Evolutionary conservation across 2,329 filamentous ascomycete species (phyloP).

Genomic region (Akanthomyces uredinophilus): DNA sequence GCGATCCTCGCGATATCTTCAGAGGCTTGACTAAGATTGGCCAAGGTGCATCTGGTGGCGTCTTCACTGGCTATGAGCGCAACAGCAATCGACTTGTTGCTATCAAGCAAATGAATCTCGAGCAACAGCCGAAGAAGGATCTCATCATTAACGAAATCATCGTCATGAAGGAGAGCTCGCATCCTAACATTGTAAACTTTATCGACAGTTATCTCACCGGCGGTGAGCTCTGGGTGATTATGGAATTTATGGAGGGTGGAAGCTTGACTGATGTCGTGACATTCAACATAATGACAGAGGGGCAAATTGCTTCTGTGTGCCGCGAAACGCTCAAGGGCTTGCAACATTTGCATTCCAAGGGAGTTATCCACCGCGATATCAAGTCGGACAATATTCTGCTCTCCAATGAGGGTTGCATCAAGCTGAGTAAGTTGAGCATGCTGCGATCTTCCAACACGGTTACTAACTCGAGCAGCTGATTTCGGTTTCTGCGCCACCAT

Average conservation of each 20-base stretch:
- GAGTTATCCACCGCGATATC: conserved; percentile 97
- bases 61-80: conserved; percentile 85
- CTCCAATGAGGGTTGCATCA: conserved; percentile 92
- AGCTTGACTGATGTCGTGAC: conserved; percentile 97
- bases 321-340: conserved; percentile 86
- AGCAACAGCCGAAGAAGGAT: conserved; percentile 98
- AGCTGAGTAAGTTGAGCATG: conserved; percentile 69
- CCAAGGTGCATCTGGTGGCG: conserved; percentile 92
- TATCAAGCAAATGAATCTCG: conserved; percentile 99
- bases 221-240: conserved; percentile 95
- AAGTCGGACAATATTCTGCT: conserved; percentile 98
- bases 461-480: conserved; percentile 62
- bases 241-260: conserved; percentile 99
- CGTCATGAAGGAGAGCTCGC: conserved; percentile 98
- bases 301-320: conserved; percentile 93
- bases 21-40: conserved; percentile 89
- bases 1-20: conserved; percentile 85
- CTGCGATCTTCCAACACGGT: not conserved
- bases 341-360: conserved; percentile 94
- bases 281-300: conserved; percentile 98
- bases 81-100: conserved; percentile 84
- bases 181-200: conserved; percentile 99
- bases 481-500: conserved; percentile 99
- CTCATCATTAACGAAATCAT: conserved; percentile 98
- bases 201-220: conserved; percentile 91